Base-by-base conservation (phyloP, 495 filamentous ascomycete genomes). In the Penicillium samsonianum region DNA sequence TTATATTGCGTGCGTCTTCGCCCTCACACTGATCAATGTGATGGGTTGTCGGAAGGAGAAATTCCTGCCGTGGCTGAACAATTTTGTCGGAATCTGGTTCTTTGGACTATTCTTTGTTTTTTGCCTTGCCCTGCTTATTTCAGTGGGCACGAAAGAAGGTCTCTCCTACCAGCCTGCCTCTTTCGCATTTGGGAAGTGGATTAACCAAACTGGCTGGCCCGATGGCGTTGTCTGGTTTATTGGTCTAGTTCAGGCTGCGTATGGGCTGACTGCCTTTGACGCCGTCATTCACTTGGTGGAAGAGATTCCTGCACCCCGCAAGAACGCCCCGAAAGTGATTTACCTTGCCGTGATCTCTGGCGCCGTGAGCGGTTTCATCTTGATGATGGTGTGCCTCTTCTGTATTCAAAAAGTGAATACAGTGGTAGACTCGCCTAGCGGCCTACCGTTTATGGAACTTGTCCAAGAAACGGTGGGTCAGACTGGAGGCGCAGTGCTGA, bases 311-410 rank as follows among this genome's bases (percentile, higher is more conserved):
- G 67, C 69, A 0, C 74, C 74, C 2, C 68, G 73, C 22, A 67
- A 65, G 47, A 76, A 78, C 45, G 73, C 72, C 0, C 74, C 74
- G 0, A 61, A 63, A 7, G 72, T 73, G 16, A 75, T 78, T 40
- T 73, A 67, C 54, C 60, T 76, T 0, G 65, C 72, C 3, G 70
- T 78, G 16, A 53, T 72, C 2, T 66, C 67, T 17, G 74, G 74
- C 84, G 48, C 88, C 8, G 48, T 76, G 9, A 74, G 68, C 20
- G 85, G 87, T 0, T 88, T 91, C 61, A 76, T 81, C 62, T 90
- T 88, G 67, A 81, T 86, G 62, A 82, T 92, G 42, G 81, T 88
- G n/a, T 78, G 91, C 43, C 82, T 88, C 53, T 92, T 91, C 67
- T 78, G 79, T 53, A 88, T 92, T 59, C 85, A 78, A 47, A 79